Evolutionary conservation across 768 basidiomycete species (phyloP), one percentile per base, ranked within the genome.

Genomic region (Collybia sordida): DNA sequence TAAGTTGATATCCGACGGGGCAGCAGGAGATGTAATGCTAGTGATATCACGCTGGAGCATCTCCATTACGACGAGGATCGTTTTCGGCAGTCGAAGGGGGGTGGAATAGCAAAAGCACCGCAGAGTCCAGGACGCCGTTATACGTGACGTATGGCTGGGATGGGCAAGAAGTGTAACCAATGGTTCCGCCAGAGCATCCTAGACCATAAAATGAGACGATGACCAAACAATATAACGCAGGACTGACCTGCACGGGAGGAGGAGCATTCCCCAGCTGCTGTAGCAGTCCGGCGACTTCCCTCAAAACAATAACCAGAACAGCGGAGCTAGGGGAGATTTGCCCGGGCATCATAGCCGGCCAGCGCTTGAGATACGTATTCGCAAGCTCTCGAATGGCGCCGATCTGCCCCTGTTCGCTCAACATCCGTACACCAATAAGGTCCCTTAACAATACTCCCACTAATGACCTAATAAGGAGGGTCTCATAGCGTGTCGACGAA

Each of bases 341-440:
- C 6, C 91, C 92, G 8, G 93, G 93, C 80, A 98, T 85, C 68
- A 96, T 81, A 0, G 92, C 88, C 1, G 94, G 93, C 93, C 93
- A 98, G 45, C 91, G 80, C 66, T 90, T 93, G 51, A 97, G 72
- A 64, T 93, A 97, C 3, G 79, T 74, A 28, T 76, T 85, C 0
- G 90, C 85, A 36, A 97, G 72, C 56, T 97, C 95, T 58, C 90
- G 85, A 27, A 97, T 90, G 2, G 95, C 95, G 22, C 76, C 73
- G 40, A 98, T 95, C 67, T 98, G 96, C 0, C 89, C 95, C 62
- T 93, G 91, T 61, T 99, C 96, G 52, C 89, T 89, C 55, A 98
- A 69, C 79, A 97, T 86, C 52, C 95, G 73, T 1, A 89, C 83
- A 2, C 91, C 93, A 38, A 99, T 83, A 22, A 98, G 77, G 57